Conservation (phyloP, 495 filamentous ascomycete genomes). For the Cairneyella variabilis region DNA sequence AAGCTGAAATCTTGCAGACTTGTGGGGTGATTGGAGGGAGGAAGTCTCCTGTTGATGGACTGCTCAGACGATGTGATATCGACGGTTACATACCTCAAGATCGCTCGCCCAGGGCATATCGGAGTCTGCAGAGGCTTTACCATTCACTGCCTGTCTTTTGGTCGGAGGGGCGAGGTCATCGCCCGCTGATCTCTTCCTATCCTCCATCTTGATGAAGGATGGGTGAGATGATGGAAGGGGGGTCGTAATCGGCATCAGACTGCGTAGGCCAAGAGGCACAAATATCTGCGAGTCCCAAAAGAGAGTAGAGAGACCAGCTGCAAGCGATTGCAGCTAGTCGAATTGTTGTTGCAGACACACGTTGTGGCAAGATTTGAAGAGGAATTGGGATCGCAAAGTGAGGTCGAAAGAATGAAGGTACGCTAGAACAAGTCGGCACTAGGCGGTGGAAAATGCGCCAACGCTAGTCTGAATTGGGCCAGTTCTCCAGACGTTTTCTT, state of each 20-base stretch:
- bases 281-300: neutral
- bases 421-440: slow-evolving; percentile 6
- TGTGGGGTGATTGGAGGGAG: neutral
- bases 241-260: slow-evolving; percentile 25
- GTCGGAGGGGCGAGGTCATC: slow-evolving; percentile 78
- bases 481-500: neutral
- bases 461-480: neutral
- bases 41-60: slow-evolving; percentile 7
- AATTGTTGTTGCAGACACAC: neutral
- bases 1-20: slow-evolving; percentile 22
- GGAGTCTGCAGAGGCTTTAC: slow-evolving; percentile 67
- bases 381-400: neutral
- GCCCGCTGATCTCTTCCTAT: slow-evolving; percentile 86
- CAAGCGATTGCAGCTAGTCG: slow-evolving; percentile 11
- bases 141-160: slow-evolving; percentile 85
- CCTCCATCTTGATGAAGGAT: slow-evolving; percentile 85
- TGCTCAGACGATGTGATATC: too few species aligned
- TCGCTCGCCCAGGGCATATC: slow-evolving; percentile 85
- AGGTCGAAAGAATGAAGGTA: neutral
- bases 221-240: slow-evolving; percentile 49
- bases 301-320: slow-evolving; percentile 3
- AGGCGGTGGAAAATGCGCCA: too few species aligned
- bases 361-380: slow-evolving; percentile 5
- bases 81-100: slow-evolving; percentile 68
- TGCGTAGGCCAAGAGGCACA: slow-evolving; percentile 13